Conservation (phyloP, 768 basidiomycete genomes). For the Kwoniella shandongensis region DNA sequence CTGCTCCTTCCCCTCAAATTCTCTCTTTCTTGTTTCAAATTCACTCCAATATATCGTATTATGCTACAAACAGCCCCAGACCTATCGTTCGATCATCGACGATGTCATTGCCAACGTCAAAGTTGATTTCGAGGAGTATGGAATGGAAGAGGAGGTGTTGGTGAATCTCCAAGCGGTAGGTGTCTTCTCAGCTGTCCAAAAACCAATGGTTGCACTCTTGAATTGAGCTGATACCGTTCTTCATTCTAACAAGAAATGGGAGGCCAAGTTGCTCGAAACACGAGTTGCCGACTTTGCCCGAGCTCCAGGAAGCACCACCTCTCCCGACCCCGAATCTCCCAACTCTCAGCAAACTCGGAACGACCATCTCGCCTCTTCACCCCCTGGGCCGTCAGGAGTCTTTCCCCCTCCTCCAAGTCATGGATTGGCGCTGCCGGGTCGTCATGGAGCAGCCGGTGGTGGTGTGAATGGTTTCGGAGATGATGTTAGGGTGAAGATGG, state of each 20-base stretch:
- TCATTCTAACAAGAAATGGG: slow-evolving; percentile 70
- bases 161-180: slow-evolving; percentile 84
- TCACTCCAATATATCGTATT: background rate
- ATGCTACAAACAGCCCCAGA: slow-evolving; percentile 77
- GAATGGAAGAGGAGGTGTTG: slow-evolving; percentile 86
- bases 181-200: too few relatives aligned
- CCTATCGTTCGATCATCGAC: slow-evolving; percentile 94
- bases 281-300: slow-evolving; percentile 85
- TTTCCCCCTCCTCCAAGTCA: background rate
- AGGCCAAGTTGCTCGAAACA: slow-evolving; percentile 87
- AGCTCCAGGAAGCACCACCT: slow-evolving; percentile 62
- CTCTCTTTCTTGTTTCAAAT: slow-evolving; percentile 49
- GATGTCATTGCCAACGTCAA: slow-evolving; percentile 86
- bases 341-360: slow-evolving; percentile 8
- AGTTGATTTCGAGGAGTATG: slow-evolving; percentile 94
- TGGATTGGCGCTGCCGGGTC: slow-evolving; percentile 23
- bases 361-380: slow-evolving; percentile 10
- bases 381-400: slow-evolving; percentile 9
- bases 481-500: slow-evolving; percentile 31
- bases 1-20: slow-evolving; percentile 29
- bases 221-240: background rate
- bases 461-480: slow-evolving; percentile 15
- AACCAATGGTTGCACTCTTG: too few relatives aligned
- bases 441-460: slow-evolving; percentile 6
- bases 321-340: slow-evolving; percentile 61